Conservation (phyloP, 495 filamentous ascomycete genomes). For the Peziza echinospora region DNA sequence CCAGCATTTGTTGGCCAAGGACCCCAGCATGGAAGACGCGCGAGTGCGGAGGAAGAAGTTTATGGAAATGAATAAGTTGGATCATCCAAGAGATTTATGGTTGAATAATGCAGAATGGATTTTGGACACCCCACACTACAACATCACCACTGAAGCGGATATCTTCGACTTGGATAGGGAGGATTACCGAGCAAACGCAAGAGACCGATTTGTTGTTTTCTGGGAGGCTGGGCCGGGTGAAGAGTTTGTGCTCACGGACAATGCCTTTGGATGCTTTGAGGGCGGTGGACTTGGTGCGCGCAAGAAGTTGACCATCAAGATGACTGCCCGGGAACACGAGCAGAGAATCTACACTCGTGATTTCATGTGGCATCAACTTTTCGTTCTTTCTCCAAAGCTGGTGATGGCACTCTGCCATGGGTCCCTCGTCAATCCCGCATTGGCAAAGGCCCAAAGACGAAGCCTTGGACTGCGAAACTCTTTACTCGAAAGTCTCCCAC, state of each 20-base stretch:
- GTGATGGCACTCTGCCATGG: conserved; percentile 19
- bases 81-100: conserved; percentile 20
- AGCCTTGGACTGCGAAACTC: conserved; percentile 19
- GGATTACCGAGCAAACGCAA: conserved; percentile 19
- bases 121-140: conserved; percentile 11
- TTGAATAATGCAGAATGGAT: conserved; percentile 14
- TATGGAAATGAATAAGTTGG: conserved; percentile 14
- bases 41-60: conserved; percentile 15
- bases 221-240: conserved; percentile 20
- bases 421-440: conserved; percentile 17
- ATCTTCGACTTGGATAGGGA: conserved; percentile 20
- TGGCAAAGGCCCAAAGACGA: conserved; percentile 15
- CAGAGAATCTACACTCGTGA: conserved; percentile 18
- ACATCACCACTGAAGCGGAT: conserved; percentile 9
- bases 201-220: conserved; percentile 20
- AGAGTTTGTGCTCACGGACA: conserved; percentile 20
- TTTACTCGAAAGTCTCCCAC: conserved; percentile 17
- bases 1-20: conserved; percentile 17
- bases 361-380: conserved; percentile 22
- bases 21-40: conserved; percentile 14
- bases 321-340: conserved; percentile 14
- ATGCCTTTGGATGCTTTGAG: conserved; percentile 20
- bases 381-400: conserved; percentile 19
- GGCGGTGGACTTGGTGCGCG: conserved; percentile 19
- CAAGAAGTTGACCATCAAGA: conserved; percentile 14